These are phyloP conservation scores for Papiliotrema flavescens DNA, from an alignment of 1,284 basidiomycete species.

Conservation along the genomic window DNA sequence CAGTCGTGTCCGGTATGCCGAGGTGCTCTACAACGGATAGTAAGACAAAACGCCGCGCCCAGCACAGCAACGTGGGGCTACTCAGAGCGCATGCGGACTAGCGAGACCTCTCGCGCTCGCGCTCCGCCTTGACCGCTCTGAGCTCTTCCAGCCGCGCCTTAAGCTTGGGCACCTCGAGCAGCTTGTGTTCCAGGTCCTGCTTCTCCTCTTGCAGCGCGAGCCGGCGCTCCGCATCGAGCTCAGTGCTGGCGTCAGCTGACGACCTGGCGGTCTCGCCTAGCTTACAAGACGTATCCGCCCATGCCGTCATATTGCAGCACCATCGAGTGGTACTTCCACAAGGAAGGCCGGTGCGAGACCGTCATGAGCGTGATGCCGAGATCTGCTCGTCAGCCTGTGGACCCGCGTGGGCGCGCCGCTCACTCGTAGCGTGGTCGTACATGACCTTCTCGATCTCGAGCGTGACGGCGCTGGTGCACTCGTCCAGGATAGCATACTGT, in stretches of 20 bases:
- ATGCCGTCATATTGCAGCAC: conserved; percentile 78
- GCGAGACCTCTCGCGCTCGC: conserved; percentile 15
- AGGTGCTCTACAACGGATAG: too few relatives aligned
- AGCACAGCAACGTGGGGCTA: too few relatives aligned
- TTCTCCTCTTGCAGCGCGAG: conserved; percentile 92
- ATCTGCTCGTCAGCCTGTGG: conserved; percentile 26
- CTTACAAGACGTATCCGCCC: conserved; percentile 64
- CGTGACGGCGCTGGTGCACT: conserved; percentile 92
- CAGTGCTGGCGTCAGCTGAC: conserved; percentile 58
- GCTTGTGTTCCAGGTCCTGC: conserved; percentile 70
- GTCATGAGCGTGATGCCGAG: conserved; percentile 86
- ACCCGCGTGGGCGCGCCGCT: conserved; percentile 9
- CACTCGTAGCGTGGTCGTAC: conserved; percentile 85
- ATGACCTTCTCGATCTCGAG: conserved; percentile 88
- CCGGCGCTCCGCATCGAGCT: conserved; percentile 86
- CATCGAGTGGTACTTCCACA: conserved; percentile 93
- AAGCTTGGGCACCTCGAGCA: conserved; percentile 83
- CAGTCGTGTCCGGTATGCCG: too few relatives aligned
- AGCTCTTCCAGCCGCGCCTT: conserved; percentile 71
- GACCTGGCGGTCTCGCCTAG: conserved; percentile 14
- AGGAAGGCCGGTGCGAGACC: conserved; percentile 83
- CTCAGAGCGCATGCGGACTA: too few relatives aligned
- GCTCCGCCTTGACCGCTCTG: conserved; percentile 49
- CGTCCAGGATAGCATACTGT: conserved; percentile 93
- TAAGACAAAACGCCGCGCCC: too few relatives aligned